Conservation (phyloP, 108 stramenopile species). For the Asterionellopsis glacialis region DNA sequence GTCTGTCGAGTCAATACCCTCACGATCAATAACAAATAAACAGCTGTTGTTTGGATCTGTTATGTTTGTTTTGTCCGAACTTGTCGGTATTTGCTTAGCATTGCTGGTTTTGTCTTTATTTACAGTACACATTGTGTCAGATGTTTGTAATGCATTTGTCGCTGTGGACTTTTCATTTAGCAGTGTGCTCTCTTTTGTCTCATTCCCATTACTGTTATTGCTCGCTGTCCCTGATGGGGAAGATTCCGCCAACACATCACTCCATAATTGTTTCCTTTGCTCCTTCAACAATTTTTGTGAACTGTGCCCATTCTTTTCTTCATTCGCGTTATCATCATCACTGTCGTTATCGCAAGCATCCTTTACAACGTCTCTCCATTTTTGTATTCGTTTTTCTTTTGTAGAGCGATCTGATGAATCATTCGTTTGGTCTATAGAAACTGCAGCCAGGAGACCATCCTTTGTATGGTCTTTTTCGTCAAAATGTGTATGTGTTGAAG, state of each 20-base stretch:
- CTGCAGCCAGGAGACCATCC: neutral
- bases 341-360: slow-evolving; percentile 4
- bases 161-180: too few species aligned
- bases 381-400: slow-evolving; percentile 13
- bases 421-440: slow-evolving; percentile 2
- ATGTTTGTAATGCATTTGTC: too few species aligned
- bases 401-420: neutral
- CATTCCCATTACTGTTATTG: neutral
- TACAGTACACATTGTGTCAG: too few species aligned
- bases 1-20: slow-evolving; percentile 20
- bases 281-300: neutral
- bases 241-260: slow-evolving; percentile 31
- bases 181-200: slow-evolving; percentile 6
- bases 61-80: neutral
- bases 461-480: slow-evolving; percentile 13
- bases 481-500: neutral
- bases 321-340: too few species aligned
- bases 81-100: too few species aligned
- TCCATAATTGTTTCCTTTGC: slow-evolving; percentile 23
- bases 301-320: too few species aligned
- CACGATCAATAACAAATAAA: slow-evolving; percentile 73
- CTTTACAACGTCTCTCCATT: slow-evolving; percentile 31
- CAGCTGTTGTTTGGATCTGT: slow-evolving; percentile 7
- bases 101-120: too few species aligned
- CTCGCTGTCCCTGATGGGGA: slow-evolving; percentile 3